These are phyloP conservation scores for Tranzscheliella williamsii DNA, from an alignment of 1,284 basidiomycete species.

Conservation along the genomic window DNA sequence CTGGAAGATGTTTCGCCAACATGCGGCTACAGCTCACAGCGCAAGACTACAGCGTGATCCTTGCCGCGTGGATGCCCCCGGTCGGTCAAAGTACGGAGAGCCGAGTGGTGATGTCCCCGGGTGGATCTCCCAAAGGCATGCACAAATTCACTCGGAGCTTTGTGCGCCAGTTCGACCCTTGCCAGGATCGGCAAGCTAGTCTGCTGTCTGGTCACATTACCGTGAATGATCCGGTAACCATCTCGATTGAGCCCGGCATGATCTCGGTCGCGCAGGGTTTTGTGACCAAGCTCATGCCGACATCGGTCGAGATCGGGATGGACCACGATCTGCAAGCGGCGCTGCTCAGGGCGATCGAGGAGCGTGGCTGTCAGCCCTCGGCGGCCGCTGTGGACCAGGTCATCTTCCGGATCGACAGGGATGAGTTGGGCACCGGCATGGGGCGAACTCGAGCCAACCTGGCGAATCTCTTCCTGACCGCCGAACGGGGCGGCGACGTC, in stretches of 20 bases:
- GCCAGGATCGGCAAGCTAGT: conserved; percentile 43
- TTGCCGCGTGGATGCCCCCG: background rate
- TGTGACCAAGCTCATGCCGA: conserved; percentile 72
- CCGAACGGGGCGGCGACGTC: conserved; percentile 63
- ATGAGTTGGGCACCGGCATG: conserved; percentile 86
- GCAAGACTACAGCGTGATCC: background rate
- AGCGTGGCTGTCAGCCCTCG: background rate
- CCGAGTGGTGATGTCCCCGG: background rate
- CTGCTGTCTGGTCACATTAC: conserved; percentile 79
- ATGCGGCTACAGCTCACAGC: conserved; percentile 46
- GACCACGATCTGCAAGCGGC: conserved; percentile 71
- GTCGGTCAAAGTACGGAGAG: background rate
- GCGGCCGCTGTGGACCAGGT: conserved; percentile 43
- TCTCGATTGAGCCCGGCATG: conserved; percentile 79
- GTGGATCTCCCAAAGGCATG: conserved; percentile 4
- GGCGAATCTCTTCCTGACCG: conserved; percentile 77
- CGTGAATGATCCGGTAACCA: conserved; percentile 77
- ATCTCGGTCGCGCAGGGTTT: conserved; percentile 83
- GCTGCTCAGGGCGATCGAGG: conserved; percentile 36
- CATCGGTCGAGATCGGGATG: conserved; percentile 73
- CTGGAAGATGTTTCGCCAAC: conserved; percentile 61
- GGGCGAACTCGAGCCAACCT: conserved; percentile 85
- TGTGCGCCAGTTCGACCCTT: conserved; percentile 60
- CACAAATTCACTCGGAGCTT: conserved; percentile 71
- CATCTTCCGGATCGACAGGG: conserved; percentile 87